Base-by-base conservation (phyloP, 164 flowering plant genomes). In the Dillenia turbinata region DNA sequence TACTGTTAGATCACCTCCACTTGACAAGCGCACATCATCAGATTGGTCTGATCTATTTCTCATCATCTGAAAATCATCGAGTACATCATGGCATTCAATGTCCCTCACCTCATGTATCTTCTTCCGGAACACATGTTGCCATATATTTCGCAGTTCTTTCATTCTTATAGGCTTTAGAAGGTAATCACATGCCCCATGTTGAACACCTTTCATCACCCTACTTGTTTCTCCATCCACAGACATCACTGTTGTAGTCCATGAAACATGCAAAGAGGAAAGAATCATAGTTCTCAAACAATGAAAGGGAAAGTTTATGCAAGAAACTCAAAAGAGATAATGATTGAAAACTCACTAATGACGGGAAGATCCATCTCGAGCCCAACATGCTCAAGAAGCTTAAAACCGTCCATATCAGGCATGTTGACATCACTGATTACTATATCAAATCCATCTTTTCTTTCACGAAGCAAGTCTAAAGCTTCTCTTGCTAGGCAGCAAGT, bases 331-430 rank as follows among this genome's bases (percentile, higher is more conserved):
- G 40, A 33, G 40, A 6, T 55, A 54, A 60, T 49, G 62, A 56
- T 0, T 59, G 70, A 56, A 60, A 65, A 83, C 88, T 76, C 17
- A 94, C 98, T 94, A 53, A 94, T 89, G 48, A 94, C 99, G 47
- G 99, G 99, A 61, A 94, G 92, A 71, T 94, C 96, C 96, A 94
- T 89, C 77, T 93, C 98, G 9, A 90, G 90, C 14, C 98, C 98
- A 62, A 94, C 95, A 63, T 79, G 97, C 76, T 94, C 97, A 11
- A 94, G 89, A 62, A 94, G 97, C 66, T 87, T 89, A 60, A 93
- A 93, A 13, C 98, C 97, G 74, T 94, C 99, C 99, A 94, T 91
- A 71, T 94, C 99, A 17, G 99, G 99, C 99, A 94, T 94, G 81
- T 89, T 89, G 11, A 94, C 97, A 80, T 94, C 98, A 61, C 97